phyloP scores from a whole-genome alignment of 2,329 filamentous ascomycete species.

The Tolypocladium cylindrosporum region DNA sequence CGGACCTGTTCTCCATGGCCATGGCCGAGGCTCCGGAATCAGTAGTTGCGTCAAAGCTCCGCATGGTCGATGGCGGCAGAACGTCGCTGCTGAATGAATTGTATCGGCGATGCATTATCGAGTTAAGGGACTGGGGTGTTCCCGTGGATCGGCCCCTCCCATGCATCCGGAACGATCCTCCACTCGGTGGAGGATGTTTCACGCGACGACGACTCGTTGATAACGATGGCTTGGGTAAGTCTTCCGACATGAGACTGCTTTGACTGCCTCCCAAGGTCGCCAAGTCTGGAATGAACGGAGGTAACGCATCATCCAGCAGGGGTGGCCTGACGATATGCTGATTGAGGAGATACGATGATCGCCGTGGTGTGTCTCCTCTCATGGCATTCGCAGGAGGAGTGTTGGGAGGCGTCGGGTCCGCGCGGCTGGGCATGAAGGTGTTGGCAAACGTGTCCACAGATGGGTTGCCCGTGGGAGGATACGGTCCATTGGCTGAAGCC shows the following conservation, averaged over 20 bases:
- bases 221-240: conserved; percentile 20
- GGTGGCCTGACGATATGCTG: conserved; percentile 30
- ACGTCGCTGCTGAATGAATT: conserved; percentile 51
- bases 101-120: conserved; percentile 43
- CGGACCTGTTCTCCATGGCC: conserved; percentile 31
- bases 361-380: conserved; percentile 35
- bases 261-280: conserved; percentile 24
- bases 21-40: conserved; percentile 41
- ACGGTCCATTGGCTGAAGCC: conserved; percentile 38
- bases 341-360: conserved; percentile 46
- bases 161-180: conserved; percentile 24
- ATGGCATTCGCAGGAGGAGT: conserved; percentile 42
- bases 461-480: conserved; percentile 27
- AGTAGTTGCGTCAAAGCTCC: conserved; percentile 53
- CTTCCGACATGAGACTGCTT: conserved; percentile 19
- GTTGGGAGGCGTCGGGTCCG: conserved; percentile 49
- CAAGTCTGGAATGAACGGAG: conserved; percentile 38
- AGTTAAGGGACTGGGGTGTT: conserved; percentile 39
- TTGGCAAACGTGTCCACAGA: conserved; percentile 46
- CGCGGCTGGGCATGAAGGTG: conserved; percentile 35
- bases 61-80: conserved; percentile 37
- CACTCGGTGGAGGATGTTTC: conserved; percentile 17
- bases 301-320: conserved; percentile 28
- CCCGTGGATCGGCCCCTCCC: conserved; percentile 36
- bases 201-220: conserved; percentile 13